Evolutionary conservation across 352 stramenopile genomes (phyloP).

Genomic region (Phytophthora palmivora): DNA sequence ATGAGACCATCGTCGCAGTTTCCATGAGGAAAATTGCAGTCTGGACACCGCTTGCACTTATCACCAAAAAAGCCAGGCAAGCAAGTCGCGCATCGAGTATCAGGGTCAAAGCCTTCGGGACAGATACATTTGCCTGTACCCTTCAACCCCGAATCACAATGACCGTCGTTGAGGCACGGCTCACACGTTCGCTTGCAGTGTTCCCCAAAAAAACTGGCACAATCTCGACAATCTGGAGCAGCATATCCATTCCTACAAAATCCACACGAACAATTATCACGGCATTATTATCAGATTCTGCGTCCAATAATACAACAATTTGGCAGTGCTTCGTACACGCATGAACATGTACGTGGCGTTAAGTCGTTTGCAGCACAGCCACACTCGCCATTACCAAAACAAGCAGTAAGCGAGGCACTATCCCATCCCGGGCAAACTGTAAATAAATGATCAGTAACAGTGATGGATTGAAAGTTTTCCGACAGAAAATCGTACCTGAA

Average conservation of each 20-base stretch:
- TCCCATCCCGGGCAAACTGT: conserved; percentile 84
- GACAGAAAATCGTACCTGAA: conserved; percentile 63
- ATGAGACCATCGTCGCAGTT: conserved; percentile 86
- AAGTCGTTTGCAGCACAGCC: conserved; percentile 72
- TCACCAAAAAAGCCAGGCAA: conserved; percentile 77
- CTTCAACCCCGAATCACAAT: conserved; percentile 67
- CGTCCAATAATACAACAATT: too few relatives aligned
- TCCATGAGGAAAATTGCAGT: conserved; percentile 88
- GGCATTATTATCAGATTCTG: too few relatives aligned
- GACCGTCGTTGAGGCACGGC: conserved; percentile 77
- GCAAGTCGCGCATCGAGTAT: conserved; percentile 79
- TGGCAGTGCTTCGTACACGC: conserved; percentile 55
- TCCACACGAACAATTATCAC: conserved; percentile 9
- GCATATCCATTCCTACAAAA: conserved; percentile 57
- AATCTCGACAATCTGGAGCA: conserved; percentile 77
- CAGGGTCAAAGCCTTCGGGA: conserved; percentile 74
- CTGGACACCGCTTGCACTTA: conserved; percentile 72
- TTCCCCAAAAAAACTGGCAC: conserved; percentile 64
- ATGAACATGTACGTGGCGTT: conserved; percentile 62
- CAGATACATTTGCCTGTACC: conserved; percentile 79
- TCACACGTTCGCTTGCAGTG: conserved; percentile 66
- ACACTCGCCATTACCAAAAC: conserved; percentile 75
- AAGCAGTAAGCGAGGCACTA: conserved; percentile 47
- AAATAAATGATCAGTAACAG: too few relatives aligned
- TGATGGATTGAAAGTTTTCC: too few relatives aligned